phyloP scores from a whole-genome alignment of 2,329 filamentous ascomycete genomes.

The Aureobasidium uvarum region DNA sequence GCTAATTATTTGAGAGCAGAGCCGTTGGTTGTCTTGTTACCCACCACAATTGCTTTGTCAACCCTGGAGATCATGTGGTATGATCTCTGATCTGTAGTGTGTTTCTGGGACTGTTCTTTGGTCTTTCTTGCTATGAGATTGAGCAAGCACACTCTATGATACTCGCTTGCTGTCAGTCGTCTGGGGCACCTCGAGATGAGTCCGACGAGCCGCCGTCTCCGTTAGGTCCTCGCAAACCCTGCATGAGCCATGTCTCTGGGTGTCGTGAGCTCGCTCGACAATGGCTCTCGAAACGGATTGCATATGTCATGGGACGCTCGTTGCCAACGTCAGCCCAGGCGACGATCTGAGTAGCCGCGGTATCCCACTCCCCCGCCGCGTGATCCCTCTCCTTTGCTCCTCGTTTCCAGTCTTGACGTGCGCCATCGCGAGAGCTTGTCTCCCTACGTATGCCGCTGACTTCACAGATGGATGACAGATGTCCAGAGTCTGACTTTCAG shows the following conservation, averaged over 20 bases:
- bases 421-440: conserved; percentile 17
- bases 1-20: conserved; percentile 4
- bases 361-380: background rate
- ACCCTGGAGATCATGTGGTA: background rate
- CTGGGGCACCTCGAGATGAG: background rate
- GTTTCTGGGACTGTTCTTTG: background rate
- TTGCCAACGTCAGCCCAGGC: conserved; percentile 22
- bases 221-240: conserved; percentile 5
- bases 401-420: background rate
- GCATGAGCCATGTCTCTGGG: conserved; percentile 20
- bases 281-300: conserved; percentile 5
- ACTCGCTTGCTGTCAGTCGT: background rate
- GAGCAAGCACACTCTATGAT: background rate
- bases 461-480: conserved; percentile 12
- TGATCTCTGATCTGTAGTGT: background rate
- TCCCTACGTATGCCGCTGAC: conserved; percentile 3
- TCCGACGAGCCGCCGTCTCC: conserved; percentile 19
- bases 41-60: conserved; percentile 23
- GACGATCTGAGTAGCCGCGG: conserved; percentile 12
- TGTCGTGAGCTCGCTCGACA: background rate
- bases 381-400: conserved; percentile 11
- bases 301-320: conserved; percentile 22
- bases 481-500: background rate
- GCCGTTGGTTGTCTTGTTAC: conserved; percentile 16
- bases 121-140: background rate